Evolutionary conservation across 192 early-diverging fungal species (phyloP).

Genomic region (Coemansia sp.): DNA sequence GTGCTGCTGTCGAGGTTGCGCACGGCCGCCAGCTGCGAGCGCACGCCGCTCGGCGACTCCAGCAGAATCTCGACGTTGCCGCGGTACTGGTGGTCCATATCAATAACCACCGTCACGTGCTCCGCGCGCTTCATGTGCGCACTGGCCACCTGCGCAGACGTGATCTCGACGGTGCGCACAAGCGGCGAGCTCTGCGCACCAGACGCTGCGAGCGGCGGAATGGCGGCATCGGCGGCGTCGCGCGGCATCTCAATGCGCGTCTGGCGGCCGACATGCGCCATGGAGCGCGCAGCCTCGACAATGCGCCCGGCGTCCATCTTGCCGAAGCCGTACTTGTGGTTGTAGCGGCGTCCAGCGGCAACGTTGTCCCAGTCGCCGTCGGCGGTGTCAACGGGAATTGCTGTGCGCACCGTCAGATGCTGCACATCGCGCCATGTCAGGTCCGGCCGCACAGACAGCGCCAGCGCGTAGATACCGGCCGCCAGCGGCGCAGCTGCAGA

Average conservation of each 20-base stretch:
- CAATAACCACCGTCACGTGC: slow-evolving; percentile 84
- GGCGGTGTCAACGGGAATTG: slow-evolving; percentile 65
- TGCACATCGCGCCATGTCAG: slow-evolving; percentile 94
- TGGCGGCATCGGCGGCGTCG: slow-evolving; percentile 42
- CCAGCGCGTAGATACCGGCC: slow-evolving; percentile 87
- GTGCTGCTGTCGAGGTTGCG: slow-evolving; percentile 65
- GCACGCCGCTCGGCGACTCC: slow-evolving; percentile 68
- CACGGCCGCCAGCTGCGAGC: slow-evolving; percentile 66
- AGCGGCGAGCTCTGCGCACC: slow-evolving; percentile 46
- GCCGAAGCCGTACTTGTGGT: slow-evolving; percentile 94
- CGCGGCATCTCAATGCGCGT: slow-evolving; percentile 55
- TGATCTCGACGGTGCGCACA: slow-evolving; percentile 44
- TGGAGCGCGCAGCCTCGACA: slow-evolving; percentile 75
- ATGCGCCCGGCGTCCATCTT: slow-evolving; percentile 81
- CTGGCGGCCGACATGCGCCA: slow-evolving; percentile 66
- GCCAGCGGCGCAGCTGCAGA: slow-evolving; percentile 94
- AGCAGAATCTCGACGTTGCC: slow-evolving; percentile 87
- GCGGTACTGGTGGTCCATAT: slow-evolving; percentile 74
- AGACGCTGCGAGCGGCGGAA: slow-evolving; percentile 54
- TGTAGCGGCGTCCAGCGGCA: slow-evolving; percentile 72
- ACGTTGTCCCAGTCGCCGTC: slow-evolving; percentile 76
- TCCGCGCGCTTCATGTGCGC: slow-evolving; percentile 66
- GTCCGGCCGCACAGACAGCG: slow-evolving; percentile 83
- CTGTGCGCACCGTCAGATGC: slow-evolving; percentile 76
- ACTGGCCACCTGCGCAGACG: slow-evolving; percentile 47